Base-by-base conservation (phyloP, 805 yeast genomes). In the Myxozyma geophila region DNA sequence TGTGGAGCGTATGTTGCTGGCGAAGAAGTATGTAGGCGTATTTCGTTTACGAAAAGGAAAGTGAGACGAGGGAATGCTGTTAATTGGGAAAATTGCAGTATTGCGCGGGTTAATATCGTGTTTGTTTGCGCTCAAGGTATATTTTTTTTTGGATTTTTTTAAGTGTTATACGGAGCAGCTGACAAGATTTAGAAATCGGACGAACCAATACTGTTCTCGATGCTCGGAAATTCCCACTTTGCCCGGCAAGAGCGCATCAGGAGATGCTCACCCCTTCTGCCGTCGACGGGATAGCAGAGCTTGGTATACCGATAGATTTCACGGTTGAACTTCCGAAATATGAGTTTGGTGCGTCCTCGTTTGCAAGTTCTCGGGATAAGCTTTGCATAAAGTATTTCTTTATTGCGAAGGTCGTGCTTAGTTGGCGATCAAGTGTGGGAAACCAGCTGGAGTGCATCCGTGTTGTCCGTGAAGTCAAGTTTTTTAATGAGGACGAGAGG, bases 81-180 rank as follows among this genome's bases (percentile, higher is more conserved):
- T 4, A 39, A 21, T 13, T 44, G 40, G n/a, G 46, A 37, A 15
- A 10, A 37, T 28, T 52, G 28, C 23, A 10, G 13, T 19, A 21
- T 52, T 37, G 43, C 28, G 15, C 37, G 21, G 21, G 57, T 51
- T 41, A 23, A 41, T 37, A 5, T 43, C 47, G n/a, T 51, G 44
- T n/a, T 50, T 43, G 46, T 51, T 36, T 49, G 56, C 49, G 19
- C 37, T 44, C 55, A 52, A 39, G 57, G 56, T 40, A 40, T n/a
- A n/a, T n/a, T n/a, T n/a, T n/a, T n/a, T 36, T 36, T 50, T 28
- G 33, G 23, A 8, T 23, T 50, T 10, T 50, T 3, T 2, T 41
- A 3, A 7, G 46, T 28, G 23, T 8, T 19, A n/a, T 49, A 28
- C 10, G 37, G 48, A 19, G 41, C 5, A 10, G 28, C 23, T 23